Evolutionary conservation across 164 flowering plant species (phyloP).

Genomic region (Kalanchoe fedtschenkoi): DNA sequence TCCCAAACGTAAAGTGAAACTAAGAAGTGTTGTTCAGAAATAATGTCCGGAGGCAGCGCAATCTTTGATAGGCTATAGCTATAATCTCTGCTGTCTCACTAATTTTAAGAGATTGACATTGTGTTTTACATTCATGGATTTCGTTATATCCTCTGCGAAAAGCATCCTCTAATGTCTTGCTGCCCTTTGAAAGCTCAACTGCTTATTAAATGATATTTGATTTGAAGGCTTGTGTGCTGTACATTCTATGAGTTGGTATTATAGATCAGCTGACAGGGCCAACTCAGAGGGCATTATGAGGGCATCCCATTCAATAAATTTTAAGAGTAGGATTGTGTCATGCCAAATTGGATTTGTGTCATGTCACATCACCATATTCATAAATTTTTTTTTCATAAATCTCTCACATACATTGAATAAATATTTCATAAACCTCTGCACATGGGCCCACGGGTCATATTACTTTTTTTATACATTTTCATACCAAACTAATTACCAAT

Average conservation of each 20-base stretch:
- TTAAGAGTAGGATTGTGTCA: no score
- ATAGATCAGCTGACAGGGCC: constrained; percentile 92
- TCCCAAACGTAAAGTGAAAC: background rate
- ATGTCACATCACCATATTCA: no score
- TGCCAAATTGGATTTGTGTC: no score
- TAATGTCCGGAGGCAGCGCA: no score
- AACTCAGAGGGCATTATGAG: constrained; percentile 74
- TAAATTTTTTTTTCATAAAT: no score
- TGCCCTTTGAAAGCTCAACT: background rate
- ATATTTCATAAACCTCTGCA: no score
- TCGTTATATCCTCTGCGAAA: background rate
- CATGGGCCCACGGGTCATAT: no score
- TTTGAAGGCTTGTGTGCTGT: constrained; percentile 87
- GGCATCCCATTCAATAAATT: no score
- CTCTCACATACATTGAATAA: no score
- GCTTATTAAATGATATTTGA: constrained; percentile 4
- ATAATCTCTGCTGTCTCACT: background rate
- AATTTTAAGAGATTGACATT: background rate
- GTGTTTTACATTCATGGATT: background rate
- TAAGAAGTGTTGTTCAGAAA: background rate
- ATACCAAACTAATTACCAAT: no score
- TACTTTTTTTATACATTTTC: no score
- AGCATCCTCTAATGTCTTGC: background rate
- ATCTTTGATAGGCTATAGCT: no score
- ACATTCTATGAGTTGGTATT: constrained; percentile 82